phyloP scores from a whole-genome alignment of 2,329 filamentous ascomycete genomes.

The Pseudogymnoascus sp. region DNA sequence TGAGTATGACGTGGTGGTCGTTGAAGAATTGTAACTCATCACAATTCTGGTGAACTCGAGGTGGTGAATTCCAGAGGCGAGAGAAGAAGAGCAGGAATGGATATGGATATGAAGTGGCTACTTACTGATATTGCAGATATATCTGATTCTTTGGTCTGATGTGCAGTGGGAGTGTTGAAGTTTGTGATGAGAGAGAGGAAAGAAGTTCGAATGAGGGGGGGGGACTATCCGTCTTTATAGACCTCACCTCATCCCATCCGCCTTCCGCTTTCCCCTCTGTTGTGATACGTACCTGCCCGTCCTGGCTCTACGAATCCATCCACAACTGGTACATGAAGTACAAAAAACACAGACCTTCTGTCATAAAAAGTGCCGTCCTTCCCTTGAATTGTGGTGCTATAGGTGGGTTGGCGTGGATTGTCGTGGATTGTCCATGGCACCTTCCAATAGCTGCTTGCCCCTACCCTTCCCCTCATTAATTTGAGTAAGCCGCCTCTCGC shows the following conservation, averaged over 20 bases:
- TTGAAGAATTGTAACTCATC: neutral
- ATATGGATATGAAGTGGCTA: neutral
- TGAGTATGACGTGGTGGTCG: neutral
- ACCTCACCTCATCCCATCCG: neutral
- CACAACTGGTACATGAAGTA: neutral
- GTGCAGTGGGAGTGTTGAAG: neutral
- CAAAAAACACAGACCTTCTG: neutral
- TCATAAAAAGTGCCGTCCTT: slow-evolving; percentile 1
- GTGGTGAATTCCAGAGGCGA: neutral
- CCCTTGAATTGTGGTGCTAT: neutral
- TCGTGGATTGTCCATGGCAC: neutral
- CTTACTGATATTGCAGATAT: neutral
- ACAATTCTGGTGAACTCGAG: neutral
- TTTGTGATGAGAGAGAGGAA: neutral
- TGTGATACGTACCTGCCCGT: neutral
- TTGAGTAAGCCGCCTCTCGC: neutral
- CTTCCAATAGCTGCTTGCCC: neutral
- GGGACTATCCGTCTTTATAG: neutral
- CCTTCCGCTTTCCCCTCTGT: neutral
- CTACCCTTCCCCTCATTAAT: neutral
- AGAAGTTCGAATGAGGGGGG: neutral
- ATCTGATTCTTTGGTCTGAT: neutral
- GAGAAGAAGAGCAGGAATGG: neutral
- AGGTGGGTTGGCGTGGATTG: neutral
- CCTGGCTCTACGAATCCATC: neutral